Evolutionary conservation across 768 basidiomycete genomes (phyloP), one percentile per base, ranked within the genome.

Genomic region (Trametes cubensis): DNA sequence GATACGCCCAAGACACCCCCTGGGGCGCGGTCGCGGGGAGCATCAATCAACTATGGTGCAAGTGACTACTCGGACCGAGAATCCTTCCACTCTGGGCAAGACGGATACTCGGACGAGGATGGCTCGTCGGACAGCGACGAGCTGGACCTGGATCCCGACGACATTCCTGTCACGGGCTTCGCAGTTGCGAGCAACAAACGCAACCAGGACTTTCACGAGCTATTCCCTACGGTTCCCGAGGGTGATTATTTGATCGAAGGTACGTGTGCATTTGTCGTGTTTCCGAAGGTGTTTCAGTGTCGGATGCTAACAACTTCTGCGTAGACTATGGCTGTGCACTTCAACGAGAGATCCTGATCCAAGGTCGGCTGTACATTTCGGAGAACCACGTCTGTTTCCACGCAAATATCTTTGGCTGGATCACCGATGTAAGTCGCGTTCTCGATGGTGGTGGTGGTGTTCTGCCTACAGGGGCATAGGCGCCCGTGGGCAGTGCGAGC

Each of bases 371-470:
- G 59, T 98, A 98, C 75, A 92, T 98, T 23, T 98, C 97, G 7
- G 96, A 99, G 76, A 98, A 98, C 76, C 95, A 98, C 71, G 84
- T 98, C n/a, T 98, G 94, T 78, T 99, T 98, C 80, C 93, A 99
- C 69, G 96, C 97, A 45, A 98, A 98, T 72, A 98, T 98, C 46
- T 96, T 98, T 75, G 96, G 97, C 45, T 98, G 96, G 97, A 90
- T 97, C 51, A 98, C 96, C 28, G 88, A 96, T 72, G 95, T 96
- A 74, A 74, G 95, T 80, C 0, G 39, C 14, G 30, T 52, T 49
- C 47, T 30, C 48, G 14, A 26, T 28, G 13, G 21, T 49, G 47
- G 28, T 53, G 7, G 17, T 28, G 47, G 15, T 50, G 54, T 40
- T 10, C 28, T 46, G 26, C 28, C 26, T 5, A 8, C 20, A 42